These are phyloP conservation scores for Tolypocladium tundrense DNA, from an alignment of 2,329 filamentous ascomycete species.

Conservation along the genomic window DNA sequence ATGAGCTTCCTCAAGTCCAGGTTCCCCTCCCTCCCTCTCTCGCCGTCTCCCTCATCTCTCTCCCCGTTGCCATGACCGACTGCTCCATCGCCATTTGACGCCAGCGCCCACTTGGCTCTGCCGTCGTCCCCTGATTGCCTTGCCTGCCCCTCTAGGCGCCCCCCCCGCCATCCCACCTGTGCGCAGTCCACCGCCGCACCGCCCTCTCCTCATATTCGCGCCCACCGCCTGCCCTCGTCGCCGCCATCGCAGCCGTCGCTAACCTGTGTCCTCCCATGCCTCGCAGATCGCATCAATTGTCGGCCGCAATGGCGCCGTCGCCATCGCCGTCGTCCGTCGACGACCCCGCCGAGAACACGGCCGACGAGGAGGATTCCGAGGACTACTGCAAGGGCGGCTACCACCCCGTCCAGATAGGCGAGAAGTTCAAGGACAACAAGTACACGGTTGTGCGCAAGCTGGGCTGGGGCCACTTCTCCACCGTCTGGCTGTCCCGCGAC, in stretches of 20 bases:
- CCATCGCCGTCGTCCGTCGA: constrained; percentile 72
- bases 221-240: constrained; percentile 1
- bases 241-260: constrained; percentile 7
- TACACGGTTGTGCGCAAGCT: constrained; percentile 95
- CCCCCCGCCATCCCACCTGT: background rate
- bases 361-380: constrained; percentile 96
- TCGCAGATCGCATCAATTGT: constrained; percentile 42
- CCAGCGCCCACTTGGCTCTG: background rate
- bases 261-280: constrained; percentile 1
- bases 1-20: constrained; percentile 36
- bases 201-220: background rate
- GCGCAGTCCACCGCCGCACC: background rate
- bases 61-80: background rate
- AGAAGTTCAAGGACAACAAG: constrained; percentile 95
- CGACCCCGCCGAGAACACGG: constrained; percentile 81
- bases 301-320: constrained; percentile 56
- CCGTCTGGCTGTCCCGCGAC: constrained; percentile 77
- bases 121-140: background rate
- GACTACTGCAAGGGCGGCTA: constrained; percentile 99
- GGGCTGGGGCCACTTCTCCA: constrained; percentile 99
- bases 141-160: background rate
- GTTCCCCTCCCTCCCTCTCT: constrained; percentile 14
- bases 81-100: background rate
- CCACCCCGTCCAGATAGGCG: constrained; percentile 87
- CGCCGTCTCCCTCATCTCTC: background rate